A percentile compares a stretch with the other conserved stretches of the same genome.
Conservation (phyloP, 345 rosid genomes). For the Chamaenerion angustifolium region DNA sequence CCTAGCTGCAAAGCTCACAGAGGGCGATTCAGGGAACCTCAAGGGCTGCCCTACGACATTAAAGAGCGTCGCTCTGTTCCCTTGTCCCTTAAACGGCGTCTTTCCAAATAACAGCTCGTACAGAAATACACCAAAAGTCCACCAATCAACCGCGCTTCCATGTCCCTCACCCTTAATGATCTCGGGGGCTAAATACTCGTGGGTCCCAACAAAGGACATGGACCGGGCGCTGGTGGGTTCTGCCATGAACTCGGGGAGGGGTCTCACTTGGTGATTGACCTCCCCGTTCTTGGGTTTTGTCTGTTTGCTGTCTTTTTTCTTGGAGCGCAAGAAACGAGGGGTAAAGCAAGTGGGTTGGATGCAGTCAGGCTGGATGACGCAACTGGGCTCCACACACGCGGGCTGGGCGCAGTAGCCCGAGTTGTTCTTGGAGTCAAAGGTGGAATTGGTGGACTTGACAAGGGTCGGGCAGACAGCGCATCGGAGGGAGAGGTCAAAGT, state of each 20-base stretch:
- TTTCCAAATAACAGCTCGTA: slow-evolving; percentile 30
- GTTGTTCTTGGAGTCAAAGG: slow-evolving; percentile 5
- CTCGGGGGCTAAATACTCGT: slow-evolving; percentile 34
- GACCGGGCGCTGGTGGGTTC: slow-evolving; percentile 33
- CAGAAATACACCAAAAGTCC: slow-evolving; percentile 35
- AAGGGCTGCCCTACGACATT: slow-evolving; percentile 33
- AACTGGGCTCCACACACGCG: slow-evolving; percentile 13
- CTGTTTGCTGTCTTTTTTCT: slow-evolving; percentile 8
- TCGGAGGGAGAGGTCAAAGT: slow-evolving; percentile 43
- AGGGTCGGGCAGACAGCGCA: slow-evolving; percentile 16
- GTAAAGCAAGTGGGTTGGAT: slow-evolving; percentile 14
- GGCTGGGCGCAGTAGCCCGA: slow-evolving; percentile 17
- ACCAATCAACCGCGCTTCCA: slow-evolving; percentile 38
- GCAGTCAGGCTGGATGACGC: slow-evolving; percentile 16
- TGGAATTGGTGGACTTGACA: slow-evolving; percentile 10
- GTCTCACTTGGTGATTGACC: slow-evolving; percentile 15
- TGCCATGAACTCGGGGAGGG: slow-evolving; percentile 29
- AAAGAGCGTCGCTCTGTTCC: slow-evolving; percentile 28
- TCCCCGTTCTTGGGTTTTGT: slow-evolving; percentile 9
- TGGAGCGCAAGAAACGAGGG: slow-evolving; percentile 10
- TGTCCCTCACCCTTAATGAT: slow-evolving; percentile 37
- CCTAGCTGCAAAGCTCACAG: slow-evolving; percentile 26
- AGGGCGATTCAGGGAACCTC: slow-evolving; percentile 26
- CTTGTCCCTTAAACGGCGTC: slow-evolving; percentile 32
- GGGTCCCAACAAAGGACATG: slow-evolving; percentile 37